Evolutionary conservation across 2,329 filamentous ascomycete species (phyloP).

Genomic region (Colletotrichum sp.): DNA sequence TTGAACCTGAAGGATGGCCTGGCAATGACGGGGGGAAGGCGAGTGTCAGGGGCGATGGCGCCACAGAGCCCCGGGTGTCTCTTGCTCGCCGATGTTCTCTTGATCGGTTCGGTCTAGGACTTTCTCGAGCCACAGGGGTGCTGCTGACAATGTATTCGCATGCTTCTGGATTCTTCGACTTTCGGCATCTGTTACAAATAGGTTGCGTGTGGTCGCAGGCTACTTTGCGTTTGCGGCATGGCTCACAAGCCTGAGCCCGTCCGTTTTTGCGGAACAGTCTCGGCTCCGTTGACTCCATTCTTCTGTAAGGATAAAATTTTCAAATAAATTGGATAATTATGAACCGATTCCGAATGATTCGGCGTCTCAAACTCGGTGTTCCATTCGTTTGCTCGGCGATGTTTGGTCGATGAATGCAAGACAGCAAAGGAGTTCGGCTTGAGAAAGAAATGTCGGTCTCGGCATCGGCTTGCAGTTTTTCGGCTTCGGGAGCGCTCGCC

Average conservation of each 20-base stretch:
- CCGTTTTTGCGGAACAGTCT: conserved; percentile 17
- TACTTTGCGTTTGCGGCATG: conserved; percentile 46
- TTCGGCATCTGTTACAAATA: conserved; percentile 42
- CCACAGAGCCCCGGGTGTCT: neutral
- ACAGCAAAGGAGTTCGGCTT: neutral
- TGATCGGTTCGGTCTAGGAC: neutral
- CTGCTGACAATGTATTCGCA: conserved; percentile 41
- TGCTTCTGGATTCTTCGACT: conserved; percentile 32
- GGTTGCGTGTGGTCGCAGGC: conserved; percentile 49
- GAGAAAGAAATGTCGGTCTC: neutral
- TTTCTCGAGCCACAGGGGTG: neutral
- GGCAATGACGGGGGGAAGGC: neutral
- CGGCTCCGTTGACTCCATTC: conserved; percentile 6
- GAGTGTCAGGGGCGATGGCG: neutral
- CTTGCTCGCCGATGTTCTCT: neutral
- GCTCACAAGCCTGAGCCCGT: conserved; percentile 32
- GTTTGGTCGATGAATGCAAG: neutral
- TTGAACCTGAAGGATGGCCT: neutral
- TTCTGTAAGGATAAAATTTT: neutral
- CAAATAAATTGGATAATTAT: neutral
- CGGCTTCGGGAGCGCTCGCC: conserved; percentile 1
- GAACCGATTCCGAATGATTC: neutral
- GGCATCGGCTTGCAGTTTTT: neutral
- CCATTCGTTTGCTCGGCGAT: neutral
- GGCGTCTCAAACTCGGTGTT: neutral